phyloP scores from a whole-genome alignment of 2,329 filamentous ascomycete genomes.

The Fusarium aywerte region DNA sequence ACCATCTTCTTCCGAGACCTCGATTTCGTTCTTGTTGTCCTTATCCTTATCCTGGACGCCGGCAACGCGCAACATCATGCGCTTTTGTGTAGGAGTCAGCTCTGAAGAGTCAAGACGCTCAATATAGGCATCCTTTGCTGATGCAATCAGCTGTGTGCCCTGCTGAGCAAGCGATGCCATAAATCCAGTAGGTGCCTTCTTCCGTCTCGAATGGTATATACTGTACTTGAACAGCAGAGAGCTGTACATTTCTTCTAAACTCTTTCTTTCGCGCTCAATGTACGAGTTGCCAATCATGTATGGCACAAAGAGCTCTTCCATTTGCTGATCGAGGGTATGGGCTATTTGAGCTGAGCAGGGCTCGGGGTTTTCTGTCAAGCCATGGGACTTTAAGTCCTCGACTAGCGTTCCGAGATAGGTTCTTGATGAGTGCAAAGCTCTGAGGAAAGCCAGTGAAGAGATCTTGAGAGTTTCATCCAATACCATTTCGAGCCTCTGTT shows the following conservation, averaged over 20 bases:
- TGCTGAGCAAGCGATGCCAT: conserved; percentile 92
- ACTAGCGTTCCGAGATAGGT: conserved; percentile 88
- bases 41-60: conserved; percentile 80
- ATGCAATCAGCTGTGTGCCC: conserved; percentile 86
- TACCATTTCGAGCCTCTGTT: conserved; percentile 94
- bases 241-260: conserved; percentile 83
- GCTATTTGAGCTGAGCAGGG: conserved; percentile 87
- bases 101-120: conserved; percentile 90
- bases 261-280: conserved; percentile 75
- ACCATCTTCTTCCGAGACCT: conserved; percentile 91
- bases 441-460: conserved; percentile 89
- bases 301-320: conserved; percentile 81
- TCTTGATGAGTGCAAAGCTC: conserved; percentile 89
- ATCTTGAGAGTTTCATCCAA: conserved; percentile 93
- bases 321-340: conserved; percentile 75
- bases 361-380: conserved; percentile 94
- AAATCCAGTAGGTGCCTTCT: conserved; percentile 90
- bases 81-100: conserved; percentile 86
- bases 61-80: conserved; percentile 89
- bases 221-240: conserved; percentile 96
- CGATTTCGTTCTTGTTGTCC: conserved; percentile 84
- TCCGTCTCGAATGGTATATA: conserved; percentile 88
- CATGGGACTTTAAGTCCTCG: conserved; percentile 93
- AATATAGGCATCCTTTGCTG: conserved; percentile 90
- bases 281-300: conserved; percentile 76